phyloP scores from a whole-genome alignment of 768 basidiomycete genomes.

The Mycena belliarum region DNA sequence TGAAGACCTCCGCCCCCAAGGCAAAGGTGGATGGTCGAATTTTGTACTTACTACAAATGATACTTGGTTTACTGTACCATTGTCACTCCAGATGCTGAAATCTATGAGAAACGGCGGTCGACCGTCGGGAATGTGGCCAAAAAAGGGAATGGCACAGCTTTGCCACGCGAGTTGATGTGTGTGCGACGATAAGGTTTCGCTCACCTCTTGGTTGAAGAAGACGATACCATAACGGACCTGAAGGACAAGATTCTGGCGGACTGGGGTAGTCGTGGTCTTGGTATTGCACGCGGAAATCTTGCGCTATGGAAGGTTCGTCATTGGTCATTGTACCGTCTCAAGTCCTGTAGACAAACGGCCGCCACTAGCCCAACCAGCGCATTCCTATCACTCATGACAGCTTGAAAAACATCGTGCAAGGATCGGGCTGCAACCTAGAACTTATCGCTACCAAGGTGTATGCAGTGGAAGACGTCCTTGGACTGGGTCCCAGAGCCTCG shows the following conservation, averaged over 20 bases:
- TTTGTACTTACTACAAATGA: too few relatives aligned
- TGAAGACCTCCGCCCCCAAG: too few relatives aligned
- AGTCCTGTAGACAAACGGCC: not conserved
- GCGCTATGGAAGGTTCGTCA: slow-evolving; percentile 4
- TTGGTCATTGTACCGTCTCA: not conserved
- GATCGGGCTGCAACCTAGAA: not conserved
- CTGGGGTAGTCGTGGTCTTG: not conserved
- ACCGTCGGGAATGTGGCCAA: too few relatives aligned
- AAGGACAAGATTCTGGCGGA: not conserved
- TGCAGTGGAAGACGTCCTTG: not conserved
- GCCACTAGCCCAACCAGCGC: not conserved
- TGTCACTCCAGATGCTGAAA: too few relatives aligned
- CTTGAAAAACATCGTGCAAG: not conserved
- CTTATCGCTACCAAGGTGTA: not conserved
- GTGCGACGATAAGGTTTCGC: too few relatives aligned
- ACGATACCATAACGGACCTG: too few relatives aligned
- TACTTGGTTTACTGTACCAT: too few relatives aligned
- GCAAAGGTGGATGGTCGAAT: too few relatives aligned
- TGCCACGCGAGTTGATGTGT: too few relatives aligned
- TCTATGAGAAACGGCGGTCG: too few relatives aligned
- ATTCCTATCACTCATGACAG: not conserved
- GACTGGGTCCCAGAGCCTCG: not conserved
- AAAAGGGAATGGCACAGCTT: too few relatives aligned
- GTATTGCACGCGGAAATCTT: not conserved
- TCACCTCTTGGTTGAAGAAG: too few relatives aligned